phyloP scores from a whole-genome alignment of 1,284 basidiomycete species.

The Pyrrhoderma lamaoense region DNA sequence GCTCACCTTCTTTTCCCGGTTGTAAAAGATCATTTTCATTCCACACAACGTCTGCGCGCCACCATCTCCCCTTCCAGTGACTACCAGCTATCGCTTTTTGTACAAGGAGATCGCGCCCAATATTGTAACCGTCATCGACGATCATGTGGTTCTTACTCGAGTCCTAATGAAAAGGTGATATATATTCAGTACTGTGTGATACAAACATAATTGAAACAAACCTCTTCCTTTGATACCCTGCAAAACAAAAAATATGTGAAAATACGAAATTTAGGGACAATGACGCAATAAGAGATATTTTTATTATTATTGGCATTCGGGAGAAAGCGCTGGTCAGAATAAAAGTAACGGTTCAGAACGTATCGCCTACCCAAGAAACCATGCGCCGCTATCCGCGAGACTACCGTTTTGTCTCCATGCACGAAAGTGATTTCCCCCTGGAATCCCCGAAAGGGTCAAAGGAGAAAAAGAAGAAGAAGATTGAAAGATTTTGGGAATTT shows the following conservation, averaged over 20 bases:
- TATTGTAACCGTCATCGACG: conserved; percentile 66
- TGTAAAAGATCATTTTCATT: conserved; percentile 50
- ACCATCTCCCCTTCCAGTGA: conserved; percentile 54
- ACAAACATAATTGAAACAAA: conserved; percentile 21
- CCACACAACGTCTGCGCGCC: conserved; percentile 71
- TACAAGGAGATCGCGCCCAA: conserved; percentile 69
- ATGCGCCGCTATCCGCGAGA: conserved; percentile 35
- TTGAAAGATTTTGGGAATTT: too few relatives aligned
- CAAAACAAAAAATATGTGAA: not conserved
- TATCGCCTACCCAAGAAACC: conserved; percentile 37
- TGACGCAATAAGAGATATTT: not conserved
- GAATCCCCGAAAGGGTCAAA: not conserved
- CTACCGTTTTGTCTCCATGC: conserved; percentile 43
- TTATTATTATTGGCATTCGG: not conserved
- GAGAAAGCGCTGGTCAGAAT: not conserved
- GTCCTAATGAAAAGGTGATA: conserved; percentile 41
- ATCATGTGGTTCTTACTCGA: conserved; percentile 65
- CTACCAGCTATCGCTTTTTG: conserved; percentile 53
- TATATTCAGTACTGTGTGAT: not conserved
- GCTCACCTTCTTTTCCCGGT: conserved; percentile 54
- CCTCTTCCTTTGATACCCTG: conserved; percentile 68
- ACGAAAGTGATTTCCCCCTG: conserved; percentile 41
- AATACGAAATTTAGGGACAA: not conserved
- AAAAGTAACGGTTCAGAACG: conserved; percentile 7
- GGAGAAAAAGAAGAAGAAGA: too few relatives aligned